A percentile compares a stretch with the other conserved stretches of the same genome.
Conservation (phyloP, 306 rosid genomes). For the Ammopiptanthus mongolicus region DNA sequence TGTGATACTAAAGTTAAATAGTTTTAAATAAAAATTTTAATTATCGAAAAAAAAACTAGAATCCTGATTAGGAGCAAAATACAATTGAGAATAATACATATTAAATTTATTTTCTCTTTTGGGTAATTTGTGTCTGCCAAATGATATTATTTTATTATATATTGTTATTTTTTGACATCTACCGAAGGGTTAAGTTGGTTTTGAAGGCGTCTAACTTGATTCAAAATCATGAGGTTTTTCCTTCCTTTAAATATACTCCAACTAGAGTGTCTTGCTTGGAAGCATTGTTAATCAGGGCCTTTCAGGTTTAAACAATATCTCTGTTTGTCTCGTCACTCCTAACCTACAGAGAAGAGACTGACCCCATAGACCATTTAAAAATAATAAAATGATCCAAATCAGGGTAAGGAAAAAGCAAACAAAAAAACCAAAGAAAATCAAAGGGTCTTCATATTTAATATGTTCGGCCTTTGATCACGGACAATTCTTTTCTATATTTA, state of each 20-base stretch:
- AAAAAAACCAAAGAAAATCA: not conserved
- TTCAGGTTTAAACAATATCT: slow-evolving; percentile 29
- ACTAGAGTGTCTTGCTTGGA: slow-evolving; percentile 45
- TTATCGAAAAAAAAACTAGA: too few species aligned
- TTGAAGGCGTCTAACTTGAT: slow-evolving; percentile 10
- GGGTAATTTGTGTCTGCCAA: not conserved
- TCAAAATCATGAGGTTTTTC: slow-evolving; percentile 26
- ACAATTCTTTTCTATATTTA: not conserved
- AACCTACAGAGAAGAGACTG: not conserved
- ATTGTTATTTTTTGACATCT: not conserved
- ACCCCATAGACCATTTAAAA: slow-evolving; percentile 10
- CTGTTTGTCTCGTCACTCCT: slow-evolving; percentile 9
- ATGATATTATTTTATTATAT: not conserved
- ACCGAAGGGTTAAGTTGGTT: not conserved
- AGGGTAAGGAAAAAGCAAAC: not conserved
- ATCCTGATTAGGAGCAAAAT: not conserved
- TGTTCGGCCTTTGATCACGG: slow-evolving; percentile 9
- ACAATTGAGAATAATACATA: not conserved
- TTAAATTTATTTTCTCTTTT: not conserved
- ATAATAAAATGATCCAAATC: not conserved
- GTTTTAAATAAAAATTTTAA: too few species aligned
- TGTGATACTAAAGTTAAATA: too few species aligned
- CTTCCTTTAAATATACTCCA: slow-evolving; percentile 39
- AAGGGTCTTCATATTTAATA: slow-evolving; percentile 1
- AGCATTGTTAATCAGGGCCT: slow-evolving; percentile 40